Evolutionary conservation across 2,329 filamentous ascomycete genomes (phyloP).

Genomic region (Fusarium sacchari): DNA sequence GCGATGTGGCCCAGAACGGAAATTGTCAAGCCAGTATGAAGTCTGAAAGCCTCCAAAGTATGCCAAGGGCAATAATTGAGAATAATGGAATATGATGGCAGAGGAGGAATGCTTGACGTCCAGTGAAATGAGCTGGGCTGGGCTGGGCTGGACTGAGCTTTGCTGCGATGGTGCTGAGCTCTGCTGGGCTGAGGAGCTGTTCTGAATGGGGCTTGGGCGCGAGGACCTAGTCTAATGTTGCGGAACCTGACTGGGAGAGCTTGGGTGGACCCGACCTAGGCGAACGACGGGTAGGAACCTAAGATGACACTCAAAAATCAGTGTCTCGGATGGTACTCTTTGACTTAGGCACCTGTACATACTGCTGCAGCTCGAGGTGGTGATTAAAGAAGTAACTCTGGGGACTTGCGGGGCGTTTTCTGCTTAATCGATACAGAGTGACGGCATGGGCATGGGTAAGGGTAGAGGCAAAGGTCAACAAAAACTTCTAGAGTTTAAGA

Average conservation of each 20-base stretch:
- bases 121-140: slow-evolving; percentile 44
- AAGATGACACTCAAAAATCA: slow-evolving; percentile 31
- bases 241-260: slow-evolving; percentile 26
- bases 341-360: slow-evolving; percentile 18
- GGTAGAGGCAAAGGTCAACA: slow-evolving; percentile 31
- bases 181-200: slow-evolving; percentile 33
- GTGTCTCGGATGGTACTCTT: slow-evolving; percentile 33
- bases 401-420: slow-evolving; percentile 41
- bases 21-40: slow-evolving; percentile 27
- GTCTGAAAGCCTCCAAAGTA: slow-evolving; percentile 29
- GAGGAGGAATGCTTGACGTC: slow-evolving; percentile 44
- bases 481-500: slow-evolving; percentile 25
- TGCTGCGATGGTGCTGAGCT: slow-evolving; percentile 18
- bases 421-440: slow-evolving; percentile 40
- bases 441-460: slow-evolving; percentile 40
- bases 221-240: slow-evolving; percentile 15
- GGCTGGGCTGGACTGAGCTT: slow-evolving; percentile 33
- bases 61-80: slow-evolving; percentile 23
- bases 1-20: slow-evolving; percentile 29
- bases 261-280: slow-evolving; percentile 23
- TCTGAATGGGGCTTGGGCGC: slow-evolving; percentile 34
- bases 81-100: slow-evolving; percentile 42
- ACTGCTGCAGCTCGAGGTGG: slow-evolving; percentile 1
- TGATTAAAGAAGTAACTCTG: slow-evolving; percentile 22
- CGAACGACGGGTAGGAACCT: slow-evolving; percentile 34